Evolutionary conservation across 1,284 basidiomycete species (phyloP).

Genomic region (Moniliella sp.): DNA sequence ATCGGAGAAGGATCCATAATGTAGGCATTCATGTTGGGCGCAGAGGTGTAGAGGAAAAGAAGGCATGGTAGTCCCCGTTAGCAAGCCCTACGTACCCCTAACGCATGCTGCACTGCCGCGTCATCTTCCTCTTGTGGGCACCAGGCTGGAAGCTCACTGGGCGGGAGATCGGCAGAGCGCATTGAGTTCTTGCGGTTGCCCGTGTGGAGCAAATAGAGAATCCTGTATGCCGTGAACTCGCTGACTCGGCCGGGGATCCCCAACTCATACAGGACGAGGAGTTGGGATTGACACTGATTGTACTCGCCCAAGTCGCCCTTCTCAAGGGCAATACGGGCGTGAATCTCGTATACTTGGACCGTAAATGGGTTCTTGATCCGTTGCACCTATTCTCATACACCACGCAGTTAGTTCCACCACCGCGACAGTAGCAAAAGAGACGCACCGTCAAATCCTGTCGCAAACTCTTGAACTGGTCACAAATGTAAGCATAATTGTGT

Average conservation of each 20-base stretch:
- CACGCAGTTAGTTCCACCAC: slow-evolving; percentile 4
- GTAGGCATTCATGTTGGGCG: slow-evolving; percentile 92
- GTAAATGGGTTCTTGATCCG: slow-evolving; percentile 97
- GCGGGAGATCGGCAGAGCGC: too few species aligned
- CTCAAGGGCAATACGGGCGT: slow-evolving; percentile 86
- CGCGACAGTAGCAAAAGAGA: slow-evolving; percentile 8
- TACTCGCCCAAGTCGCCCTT: slow-evolving; percentile 96
- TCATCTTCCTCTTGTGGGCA: slow-evolving; percentile 36
- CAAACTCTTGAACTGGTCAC: slow-evolving; percentile 91
- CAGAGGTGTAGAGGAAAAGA: slow-evolving; percentile 67
- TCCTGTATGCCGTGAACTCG: slow-evolving; percentile 91
- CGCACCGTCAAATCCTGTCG: slow-evolving; percentile 87
- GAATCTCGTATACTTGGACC: slow-evolving; percentile 88
- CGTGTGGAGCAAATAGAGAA: slow-evolving; percentile 82
- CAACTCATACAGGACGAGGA: slow-evolving; percentile 73
- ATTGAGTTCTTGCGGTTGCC: slow-evolving; percentile 55
- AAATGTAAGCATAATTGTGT: slow-evolving; percentile 70
- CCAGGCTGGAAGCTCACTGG: too few species aligned
- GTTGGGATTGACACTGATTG: slow-evolving; percentile 82
- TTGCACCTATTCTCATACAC: slow-evolving; percentile 57
- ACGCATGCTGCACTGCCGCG: slow-evolving; percentile 61
- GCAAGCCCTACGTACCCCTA: slow-evolving; percentile 72
- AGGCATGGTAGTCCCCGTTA: slow-evolving; percentile 75
- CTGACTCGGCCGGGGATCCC: slow-evolving; percentile 70
- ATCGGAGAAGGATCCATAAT: slow-evolving; percentile 93